A percentile compares a stretch with the other conserved stretches of the same genome.
phyloP scores from a whole-genome alignment of 495 filamentous ascomycete species.

The Xanthoparmelia taractica region DNA sequence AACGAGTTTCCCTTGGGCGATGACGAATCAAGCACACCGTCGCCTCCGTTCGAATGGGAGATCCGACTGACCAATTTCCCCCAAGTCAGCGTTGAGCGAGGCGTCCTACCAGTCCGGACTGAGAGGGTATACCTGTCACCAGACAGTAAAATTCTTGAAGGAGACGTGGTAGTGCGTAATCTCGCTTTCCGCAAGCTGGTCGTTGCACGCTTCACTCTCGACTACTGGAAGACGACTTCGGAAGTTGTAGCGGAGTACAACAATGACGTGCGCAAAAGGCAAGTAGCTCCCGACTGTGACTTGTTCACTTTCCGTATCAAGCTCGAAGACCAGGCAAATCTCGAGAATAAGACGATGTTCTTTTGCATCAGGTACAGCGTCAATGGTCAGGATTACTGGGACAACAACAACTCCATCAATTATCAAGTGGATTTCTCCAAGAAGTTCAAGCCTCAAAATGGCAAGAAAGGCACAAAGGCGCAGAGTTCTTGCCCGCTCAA shows the following conservation, averaged over 20 bases:
- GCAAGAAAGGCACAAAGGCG: slow-evolving; percentile 44
- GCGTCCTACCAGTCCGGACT: slow-evolving; percentile 58
- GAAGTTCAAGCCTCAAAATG: slow-evolving; percentile 53
- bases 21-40: slow-evolving; percentile 38
- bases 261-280: slow-evolving; percentile 63
- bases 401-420: slow-evolving; percentile 80
- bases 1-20: slow-evolving; percentile 74
- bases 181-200: slow-evolving; percentile 84
- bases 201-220: slow-evolving; percentile 84
- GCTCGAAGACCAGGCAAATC: slow-evolving; percentile 76
- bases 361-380: slow-evolving; percentile 88
- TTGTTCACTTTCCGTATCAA: slow-evolving; percentile 92
- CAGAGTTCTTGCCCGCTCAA: slow-evolving; percentile 47
- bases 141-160: slow-evolving; percentile 78
- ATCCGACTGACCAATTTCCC: slow-evolving; percentile 80
- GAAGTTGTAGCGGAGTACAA: slow-evolving; percentile 85
- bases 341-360: slow-evolving; percentile 83
- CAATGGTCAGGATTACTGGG: slow-evolving; percentile 83
- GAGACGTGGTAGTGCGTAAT: slow-evolving; percentile 77
- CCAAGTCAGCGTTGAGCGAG: slow-evolving; percentile 53
- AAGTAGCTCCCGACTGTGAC: slow-evolving; percentile 63
- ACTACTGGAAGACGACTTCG: slow-evolving; percentile 97
- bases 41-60: slow-evolving; percentile 72
- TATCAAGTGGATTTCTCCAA: slow-evolving; percentile 90
- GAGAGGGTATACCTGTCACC: slow-evolving; percentile 78